phyloP scores from a whole-genome alignment of 371 early-diverging fungal genomes.

The Gilbertella persicaria region DNA sequence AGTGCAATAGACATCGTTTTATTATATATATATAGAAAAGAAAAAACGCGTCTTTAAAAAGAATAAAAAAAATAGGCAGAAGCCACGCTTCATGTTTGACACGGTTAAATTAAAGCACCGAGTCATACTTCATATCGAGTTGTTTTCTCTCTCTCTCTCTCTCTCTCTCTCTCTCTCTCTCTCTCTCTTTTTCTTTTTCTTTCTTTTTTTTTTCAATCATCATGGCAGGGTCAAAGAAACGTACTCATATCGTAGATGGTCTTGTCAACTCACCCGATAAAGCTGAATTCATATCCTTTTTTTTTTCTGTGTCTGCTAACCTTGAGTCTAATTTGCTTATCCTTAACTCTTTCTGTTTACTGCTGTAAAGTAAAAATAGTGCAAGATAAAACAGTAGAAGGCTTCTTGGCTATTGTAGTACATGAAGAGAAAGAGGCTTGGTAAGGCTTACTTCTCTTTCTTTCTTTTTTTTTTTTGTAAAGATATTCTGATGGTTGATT shows the following conservation, averaged over 20 bases:
- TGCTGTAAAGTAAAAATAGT: conserved; percentile 26
- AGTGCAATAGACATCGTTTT: conserved; percentile 50
- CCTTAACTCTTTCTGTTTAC: conserved; percentile 27
- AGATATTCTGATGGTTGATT: not conserved
- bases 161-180: conserved; percentile 1
- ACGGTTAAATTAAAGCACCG: too few relatives aligned
- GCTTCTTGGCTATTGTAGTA: conserved; percentile 18
- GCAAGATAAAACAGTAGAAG: conserved; percentile 2
- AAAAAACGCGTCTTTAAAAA: conserved; percentile 11
- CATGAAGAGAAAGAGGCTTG: conserved; percentile 30
- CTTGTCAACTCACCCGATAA: conserved; percentile 25
- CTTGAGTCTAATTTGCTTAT: not conserved
- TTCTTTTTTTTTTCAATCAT: not conserved
- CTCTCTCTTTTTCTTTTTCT: not conserved
- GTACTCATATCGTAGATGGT: conserved; percentile 9
- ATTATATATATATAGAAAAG: too few relatives aligned
- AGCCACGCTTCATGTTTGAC: not conserved
- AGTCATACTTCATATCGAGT: too few relatives aligned
- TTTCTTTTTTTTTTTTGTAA: not conserved
- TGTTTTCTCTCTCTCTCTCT: not conserved
- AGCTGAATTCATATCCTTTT: conserved; percentile 46
- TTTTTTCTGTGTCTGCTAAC: not conserved
- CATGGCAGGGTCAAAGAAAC: conserved; percentile 8
- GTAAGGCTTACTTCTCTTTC: conserved; percentile 20
- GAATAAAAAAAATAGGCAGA: conserved; percentile 2